Conservation (phyloP, 129 eudicot genomes). For the Flaveria trinervia region DNA sequence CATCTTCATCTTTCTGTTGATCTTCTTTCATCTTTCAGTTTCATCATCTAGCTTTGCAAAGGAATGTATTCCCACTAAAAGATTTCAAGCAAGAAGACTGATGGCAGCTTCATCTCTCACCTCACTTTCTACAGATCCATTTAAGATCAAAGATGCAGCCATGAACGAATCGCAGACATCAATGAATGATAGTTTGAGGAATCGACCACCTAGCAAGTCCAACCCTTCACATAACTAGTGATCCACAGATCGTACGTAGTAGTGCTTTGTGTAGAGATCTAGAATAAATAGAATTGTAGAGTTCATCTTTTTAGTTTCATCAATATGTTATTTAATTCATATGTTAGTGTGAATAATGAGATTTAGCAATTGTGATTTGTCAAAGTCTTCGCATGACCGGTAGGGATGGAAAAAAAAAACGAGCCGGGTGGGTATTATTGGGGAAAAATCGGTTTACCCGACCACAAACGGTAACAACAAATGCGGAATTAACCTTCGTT, state of each 20-base stretch:
- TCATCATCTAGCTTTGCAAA: conserved; percentile 17
- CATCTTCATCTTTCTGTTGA: conserved; percentile 43
- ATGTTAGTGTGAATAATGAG: conserved; percentile 15
- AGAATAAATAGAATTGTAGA: not conserved
- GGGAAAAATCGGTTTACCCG: no score
- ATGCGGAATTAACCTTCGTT: no score
- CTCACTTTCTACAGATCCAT: conserved; percentile 43
- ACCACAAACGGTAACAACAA: no score
- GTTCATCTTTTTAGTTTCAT: not conserved
- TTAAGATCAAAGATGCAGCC: conserved; percentile 36
- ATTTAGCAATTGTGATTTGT: conserved; percentile 20
- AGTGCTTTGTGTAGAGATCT: conserved; percentile 20
- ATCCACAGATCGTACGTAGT: conserved; percentile 11
- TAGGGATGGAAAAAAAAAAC: no score
- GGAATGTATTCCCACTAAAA: conserved; percentile 12
- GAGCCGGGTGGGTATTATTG: no score
- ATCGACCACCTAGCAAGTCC: conserved; percentile 57
- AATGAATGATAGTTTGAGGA: conserved; percentile 56
- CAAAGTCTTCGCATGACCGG: conserved; percentile 9
- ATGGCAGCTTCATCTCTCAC: conserved; percentile 34
- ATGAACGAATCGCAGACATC: conserved; percentile 44
- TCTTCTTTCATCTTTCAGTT: conserved; percentile 37
- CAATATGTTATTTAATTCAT: conserved; percentile 21
- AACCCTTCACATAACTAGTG: conserved; percentile 78
- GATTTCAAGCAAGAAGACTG: conserved; percentile 59